These are phyloP conservation scores for Pythium monospermum DNA, from an alignment of 352 stramenopile species.

Conservation along the genomic window DNA sequence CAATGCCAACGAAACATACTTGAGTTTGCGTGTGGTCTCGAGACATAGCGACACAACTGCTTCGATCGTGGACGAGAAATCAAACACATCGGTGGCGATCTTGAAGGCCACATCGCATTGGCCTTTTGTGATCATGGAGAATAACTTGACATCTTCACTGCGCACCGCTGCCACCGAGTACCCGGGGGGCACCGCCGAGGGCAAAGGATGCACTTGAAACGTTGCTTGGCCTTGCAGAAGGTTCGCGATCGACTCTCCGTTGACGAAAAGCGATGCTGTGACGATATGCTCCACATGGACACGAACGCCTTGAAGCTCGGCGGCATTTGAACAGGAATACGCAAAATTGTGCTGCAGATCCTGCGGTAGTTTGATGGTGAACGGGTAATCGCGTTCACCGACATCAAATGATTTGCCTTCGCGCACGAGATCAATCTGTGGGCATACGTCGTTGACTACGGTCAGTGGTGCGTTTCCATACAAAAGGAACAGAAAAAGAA, in stretches of 20 bases:
- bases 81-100: neutral
- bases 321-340: neutral
- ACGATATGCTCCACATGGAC: constrained; percentile 4
- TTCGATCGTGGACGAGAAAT: constrained; percentile 1
- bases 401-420: neutral
- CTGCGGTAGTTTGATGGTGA: neutral
- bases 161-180: neutral
- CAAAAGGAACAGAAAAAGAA: too few relatives aligned
- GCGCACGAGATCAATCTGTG: constrained; percentile 1
- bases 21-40: neutral
- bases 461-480: too few relatives aligned
- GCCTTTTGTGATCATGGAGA: neutral
- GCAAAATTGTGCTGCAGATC: neutral
- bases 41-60: neutral
- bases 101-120: neutral
- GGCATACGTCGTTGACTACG: too few relatives aligned
- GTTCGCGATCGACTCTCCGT: neutral
- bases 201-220: neutral
- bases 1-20: constrained; percentile 3
- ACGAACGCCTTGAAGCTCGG: neutral
- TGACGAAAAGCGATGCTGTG: neutral
- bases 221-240: neutral
- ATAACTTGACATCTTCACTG: neutral
- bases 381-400: constrained; percentile 4
- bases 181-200: neutral